Percentiles rank a stretch among this genome's conserved stretches.
Conservation (phyloP, 2,329 filamentous ascomycete genomes). For the Teratosphaeria pseudoeucalypti region DNA sequence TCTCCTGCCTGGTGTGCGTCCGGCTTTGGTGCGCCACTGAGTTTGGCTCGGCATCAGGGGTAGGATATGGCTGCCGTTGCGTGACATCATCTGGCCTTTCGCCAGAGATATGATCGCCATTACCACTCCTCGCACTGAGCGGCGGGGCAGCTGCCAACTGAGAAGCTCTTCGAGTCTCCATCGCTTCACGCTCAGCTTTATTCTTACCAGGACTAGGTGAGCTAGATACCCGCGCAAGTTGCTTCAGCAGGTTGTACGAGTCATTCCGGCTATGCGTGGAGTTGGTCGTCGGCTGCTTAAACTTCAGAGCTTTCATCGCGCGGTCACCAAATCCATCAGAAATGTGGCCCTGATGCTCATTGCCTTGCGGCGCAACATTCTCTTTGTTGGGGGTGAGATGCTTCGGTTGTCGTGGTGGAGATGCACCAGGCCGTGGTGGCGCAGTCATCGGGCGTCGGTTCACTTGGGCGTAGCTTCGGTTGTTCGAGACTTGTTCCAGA, state of each 20-base stretch:
- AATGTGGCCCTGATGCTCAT: conserved; percentile 13
- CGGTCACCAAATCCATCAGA: conserved; percentile 4
- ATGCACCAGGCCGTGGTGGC: not conserved
- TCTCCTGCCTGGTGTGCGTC: not conserved
- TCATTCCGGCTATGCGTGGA: conserved; percentile 28
- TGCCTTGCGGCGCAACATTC: conserved; percentile 15
- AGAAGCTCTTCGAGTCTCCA: conserved; percentile 1
- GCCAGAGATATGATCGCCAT: conserved; percentile 1
- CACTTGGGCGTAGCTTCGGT: not conserved
- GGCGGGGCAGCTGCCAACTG: not conserved
- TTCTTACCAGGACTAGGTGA: conserved; percentile 34
- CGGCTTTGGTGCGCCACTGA: not conserved
- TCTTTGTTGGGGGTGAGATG: conserved; percentile 20
- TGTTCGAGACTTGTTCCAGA: conserved; percentile 1
- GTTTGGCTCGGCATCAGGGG: not conserved
- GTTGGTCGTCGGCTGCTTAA: conserved; percentile 16
- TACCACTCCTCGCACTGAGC: conserved; percentile 2
- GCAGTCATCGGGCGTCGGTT: conserved; percentile 1
- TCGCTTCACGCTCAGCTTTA: conserved; percentile 1
- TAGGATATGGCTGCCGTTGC: not conserved
- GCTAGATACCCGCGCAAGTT: conserved; percentile 36
- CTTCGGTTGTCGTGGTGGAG: conserved; percentile 8
- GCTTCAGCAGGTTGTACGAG: conserved; percentile 36
- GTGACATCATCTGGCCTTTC: not conserved
- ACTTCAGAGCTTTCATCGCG: conserved; percentile 8